Percentiles rank a stretch among this genome's conserved stretches.
Conservation (phyloP, 2,329 filamentous ascomycete species). For the Fusarium pilosicola region DNA sequence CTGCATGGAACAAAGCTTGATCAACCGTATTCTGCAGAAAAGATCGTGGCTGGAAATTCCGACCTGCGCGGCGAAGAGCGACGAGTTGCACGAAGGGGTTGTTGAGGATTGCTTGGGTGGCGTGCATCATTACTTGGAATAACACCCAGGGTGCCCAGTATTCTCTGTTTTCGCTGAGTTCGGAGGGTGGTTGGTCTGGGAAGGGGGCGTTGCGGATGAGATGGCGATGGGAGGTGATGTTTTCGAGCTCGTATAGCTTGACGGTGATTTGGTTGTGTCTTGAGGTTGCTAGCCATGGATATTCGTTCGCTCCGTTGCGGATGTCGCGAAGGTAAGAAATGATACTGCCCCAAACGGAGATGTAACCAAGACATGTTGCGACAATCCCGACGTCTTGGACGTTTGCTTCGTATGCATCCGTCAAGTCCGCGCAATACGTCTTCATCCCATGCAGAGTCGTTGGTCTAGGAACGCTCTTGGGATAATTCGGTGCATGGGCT, state of each 20-base stretch:
- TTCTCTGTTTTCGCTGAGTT: constrained; percentile 24
- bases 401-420: constrained; percentile 32
- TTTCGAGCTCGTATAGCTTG: constrained; percentile 38
- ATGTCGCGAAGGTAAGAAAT: constrained; percentile 35
- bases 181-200: constrained; percentile 21
- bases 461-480: constrained; percentile 25
- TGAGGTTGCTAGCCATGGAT: constrained; percentile 36
- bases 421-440: constrained; percentile 35
- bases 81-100: constrained; percentile 42
- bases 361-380: background rate
- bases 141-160: constrained; percentile 38
- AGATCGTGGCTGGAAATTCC: constrained; percentile 31
- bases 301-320: constrained; percentile 28
- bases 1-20: constrained; percentile 36
- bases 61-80: constrained; percentile 24
- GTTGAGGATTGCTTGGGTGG: constrained; percentile 30
- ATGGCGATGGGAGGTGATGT: constrained; percentile 23
- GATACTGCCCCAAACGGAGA: constrained; percentile 31
- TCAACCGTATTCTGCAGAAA: constrained; percentile 41
- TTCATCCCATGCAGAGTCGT: constrained; percentile 13
- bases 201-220: constrained; percentile 37
- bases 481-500: constrained; percentile 13
- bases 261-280: constrained; percentile 31
- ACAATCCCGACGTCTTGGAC: constrained; percentile 18
- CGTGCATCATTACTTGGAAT: constrained; percentile 40